Conservation (phyloP, 805 yeast genomes). For the Metschnikowia lunata region DNA sequence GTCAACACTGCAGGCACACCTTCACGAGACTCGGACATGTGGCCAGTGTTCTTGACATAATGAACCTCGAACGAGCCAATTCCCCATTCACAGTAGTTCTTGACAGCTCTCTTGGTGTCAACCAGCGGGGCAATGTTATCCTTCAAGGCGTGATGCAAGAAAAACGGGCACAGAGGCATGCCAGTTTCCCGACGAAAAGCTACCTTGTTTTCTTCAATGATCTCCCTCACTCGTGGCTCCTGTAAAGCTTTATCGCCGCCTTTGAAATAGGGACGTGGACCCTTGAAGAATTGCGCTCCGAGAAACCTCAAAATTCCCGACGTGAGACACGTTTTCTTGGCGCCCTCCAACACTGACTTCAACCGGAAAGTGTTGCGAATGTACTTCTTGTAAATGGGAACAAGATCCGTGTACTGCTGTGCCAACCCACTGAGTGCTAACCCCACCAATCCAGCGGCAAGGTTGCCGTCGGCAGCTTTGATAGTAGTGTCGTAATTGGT, state of each 20-base stretch:
- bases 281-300: constrained; percentile 7
- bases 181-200: constrained; percentile 5
- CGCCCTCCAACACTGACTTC: not conserved
- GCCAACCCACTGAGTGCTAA: constrained; percentile 28
- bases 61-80: constrained; percentile 27
- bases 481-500: constrained; percentile 30
- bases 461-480: constrained; percentile 22
- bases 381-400: not conserved
- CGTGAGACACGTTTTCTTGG: constrained; percentile 2
- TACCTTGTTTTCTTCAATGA: constrained; percentile 6
- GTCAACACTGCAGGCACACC: constrained; percentile 13
- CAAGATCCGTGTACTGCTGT: constrained; percentile 29
- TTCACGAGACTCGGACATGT: constrained; percentile 19
- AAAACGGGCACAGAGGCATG: constrained; percentile 24
- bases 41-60: constrained; percentile 24
- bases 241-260: constrained; percentile 4
- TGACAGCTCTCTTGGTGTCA: constrained; percentile 19
- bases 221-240: constrained; percentile 1
- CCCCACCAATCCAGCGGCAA: constrained; percentile 29
- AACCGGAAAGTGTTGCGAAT: not conserved
- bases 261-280: constrained; percentile 4
- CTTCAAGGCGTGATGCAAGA: constrained; percentile 21
- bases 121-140: constrained; percentile 23
- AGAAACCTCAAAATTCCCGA: constrained; percentile 5
- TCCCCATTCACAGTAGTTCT: constrained; percentile 29